Evolutionary conservation across 495 filamentous ascomycete species (phyloP).

Genomic region (Penicillium canariense): DNA sequence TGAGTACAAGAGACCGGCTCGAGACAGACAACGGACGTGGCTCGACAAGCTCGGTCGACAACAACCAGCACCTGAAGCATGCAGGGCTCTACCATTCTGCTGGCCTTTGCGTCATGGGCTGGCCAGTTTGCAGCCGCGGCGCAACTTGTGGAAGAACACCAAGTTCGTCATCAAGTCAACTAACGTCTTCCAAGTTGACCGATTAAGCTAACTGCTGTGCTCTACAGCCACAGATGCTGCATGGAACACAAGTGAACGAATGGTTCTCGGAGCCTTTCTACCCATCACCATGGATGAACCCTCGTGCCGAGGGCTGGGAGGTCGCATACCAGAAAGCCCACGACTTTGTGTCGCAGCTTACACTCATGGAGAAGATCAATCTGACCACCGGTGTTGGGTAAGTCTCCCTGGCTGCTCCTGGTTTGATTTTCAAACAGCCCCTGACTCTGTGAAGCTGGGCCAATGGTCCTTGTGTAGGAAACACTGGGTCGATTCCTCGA

Average conservation of each 20-base stretch:
- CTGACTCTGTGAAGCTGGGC: conserved; percentile 6
- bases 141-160: not conserved
- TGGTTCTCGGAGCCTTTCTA: conserved; percentile 4
- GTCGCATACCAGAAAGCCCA: conserved; percentile 8
- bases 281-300: conserved; percentile 13
- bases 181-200: not conserved
- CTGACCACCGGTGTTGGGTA: conserved; percentile 16
- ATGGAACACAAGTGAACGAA: not conserved
- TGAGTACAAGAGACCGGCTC: not conserved
- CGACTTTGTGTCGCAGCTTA: conserved; percentile 6
- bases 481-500: conserved; percentile 53
- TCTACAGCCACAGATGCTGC: not conserved
- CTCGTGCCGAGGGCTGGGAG: conserved; percentile 7
- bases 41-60: not conserved
- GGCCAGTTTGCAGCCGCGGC: not conserved
- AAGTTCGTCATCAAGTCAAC: not conserved
- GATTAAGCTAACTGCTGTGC: not conserved
- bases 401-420: not conserved
- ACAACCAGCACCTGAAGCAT: not conserved
- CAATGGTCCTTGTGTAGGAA: conserved; percentile 70
- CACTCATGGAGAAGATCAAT: conserved; percentile 11
- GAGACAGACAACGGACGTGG: not conserved
- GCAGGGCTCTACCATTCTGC: not conserved
- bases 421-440: not conserved
- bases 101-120: conserved; percentile 1